phyloP scores from a whole-genome alignment of 2,329 filamentous ascomycete species.

The Colletotrichum cuscutae region DNA sequence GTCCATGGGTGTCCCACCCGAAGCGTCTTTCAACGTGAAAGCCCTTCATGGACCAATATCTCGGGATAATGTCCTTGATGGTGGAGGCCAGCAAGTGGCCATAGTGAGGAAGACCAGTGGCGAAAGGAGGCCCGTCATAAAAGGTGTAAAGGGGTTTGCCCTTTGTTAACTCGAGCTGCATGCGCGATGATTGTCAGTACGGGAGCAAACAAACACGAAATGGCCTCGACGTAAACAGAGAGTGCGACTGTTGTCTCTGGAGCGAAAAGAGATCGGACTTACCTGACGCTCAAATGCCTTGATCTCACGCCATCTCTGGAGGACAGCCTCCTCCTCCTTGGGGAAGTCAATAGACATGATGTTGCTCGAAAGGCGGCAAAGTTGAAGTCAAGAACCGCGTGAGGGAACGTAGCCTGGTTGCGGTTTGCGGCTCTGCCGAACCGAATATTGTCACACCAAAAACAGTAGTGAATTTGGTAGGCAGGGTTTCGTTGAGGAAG shows the following conservation, averaged over 20 bases:
- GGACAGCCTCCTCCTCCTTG: constrained; percentile 86
- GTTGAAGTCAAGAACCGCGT: not conserved
- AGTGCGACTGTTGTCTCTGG: not conserved
- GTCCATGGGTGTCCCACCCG: constrained; percentile 93
- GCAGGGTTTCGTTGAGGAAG: constrained; percentile 7
- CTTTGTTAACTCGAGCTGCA: constrained; percentile 79
- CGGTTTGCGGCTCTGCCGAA: not conserved
- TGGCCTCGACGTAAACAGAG: not conserved
- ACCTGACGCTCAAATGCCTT: constrained; percentile 90
- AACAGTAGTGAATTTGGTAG: not conserved
- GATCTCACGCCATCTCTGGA: constrained; percentile 90
- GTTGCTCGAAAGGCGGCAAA: not conserved
- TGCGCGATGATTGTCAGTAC: not conserved
- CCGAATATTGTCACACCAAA: constrained; percentile 5
- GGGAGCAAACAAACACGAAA: not conserved
- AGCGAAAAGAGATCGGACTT: constrained; percentile 29
- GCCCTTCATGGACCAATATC: constrained; percentile 98
- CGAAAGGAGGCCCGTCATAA: constrained; percentile 88
- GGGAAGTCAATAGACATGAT: constrained; percentile 91
- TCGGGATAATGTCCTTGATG: constrained; percentile 96
- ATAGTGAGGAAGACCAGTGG: constrained; percentile 75
- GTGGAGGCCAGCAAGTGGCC: constrained; percentile 87
- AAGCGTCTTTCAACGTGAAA: constrained; percentile 92
- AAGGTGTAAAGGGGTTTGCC: constrained; percentile 90
- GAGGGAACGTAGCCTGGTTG: not conserved